Evolutionary conservation across 1,139 yeast species (phyloP), one percentile per base, ranked within the genome.

Genomic region (Candida tropicalis): DNA sequence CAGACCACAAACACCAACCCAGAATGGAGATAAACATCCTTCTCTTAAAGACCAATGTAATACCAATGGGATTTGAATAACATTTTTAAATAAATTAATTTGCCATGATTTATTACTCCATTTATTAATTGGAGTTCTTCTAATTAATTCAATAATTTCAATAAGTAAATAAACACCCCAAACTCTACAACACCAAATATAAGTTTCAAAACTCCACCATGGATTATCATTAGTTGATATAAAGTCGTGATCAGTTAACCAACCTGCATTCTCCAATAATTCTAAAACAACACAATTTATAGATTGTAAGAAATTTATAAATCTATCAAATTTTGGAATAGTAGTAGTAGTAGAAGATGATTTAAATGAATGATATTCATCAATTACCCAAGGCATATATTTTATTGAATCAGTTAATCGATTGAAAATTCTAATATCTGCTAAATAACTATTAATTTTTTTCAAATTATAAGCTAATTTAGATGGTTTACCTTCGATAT

Each of bases 211-310:
- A 49, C 73, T 66, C 78, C 77, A 73, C 53, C 63, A 68, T 42
- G 54, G 52, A 53, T 74, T 66, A 49, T 75, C 76, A 28, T 56
- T 51, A 16, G 80, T 77, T 6, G 72, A 69, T 2, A 77, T 65
- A 79, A 81, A 79, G 49, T 75, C 68, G 54, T 79, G 83, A 39
- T 77, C 82, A 2, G 79, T 72, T 34, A 75, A 61, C 78, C 82
- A 79, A 2, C 82, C 84, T n/a, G 75, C 72, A 44, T 79, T 78
- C 52, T 79, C 84, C 35, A 79, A 60, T 5, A 78, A 63, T 55
- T 79, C 84, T 49, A 73, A 63, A 3, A 70, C 60, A 39, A 73
- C 60, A 49, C 78, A 73, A 47, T 73, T 73, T 44, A 73, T 47
- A 2, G 78, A 62, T 53, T 73, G 78, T 23, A 65, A 52, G 29